Conservation (phyloP, 176 grass and related monocot species). For the Dactylis glomerata region DNA sequence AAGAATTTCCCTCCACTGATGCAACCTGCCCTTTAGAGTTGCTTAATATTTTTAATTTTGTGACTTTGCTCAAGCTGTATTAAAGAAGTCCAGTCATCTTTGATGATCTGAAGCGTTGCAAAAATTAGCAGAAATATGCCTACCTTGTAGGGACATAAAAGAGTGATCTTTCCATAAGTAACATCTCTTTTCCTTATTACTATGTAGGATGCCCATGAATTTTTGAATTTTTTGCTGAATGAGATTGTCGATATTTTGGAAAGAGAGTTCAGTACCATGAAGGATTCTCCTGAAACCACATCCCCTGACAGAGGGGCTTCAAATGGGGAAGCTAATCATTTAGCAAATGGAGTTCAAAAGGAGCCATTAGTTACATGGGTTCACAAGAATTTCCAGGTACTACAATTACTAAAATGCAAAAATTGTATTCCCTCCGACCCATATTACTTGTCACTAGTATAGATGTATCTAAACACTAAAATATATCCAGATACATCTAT, state of each 20-base stretch:
- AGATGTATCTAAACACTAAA: too few relatives aligned
- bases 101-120: not conserved
- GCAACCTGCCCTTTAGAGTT: not conserved
- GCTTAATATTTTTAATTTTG: not conserved
- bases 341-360: slow-evolving; percentile 42
- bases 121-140: not conserved
- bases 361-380: slow-evolving; percentile 78
- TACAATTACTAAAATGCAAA: not conserved
- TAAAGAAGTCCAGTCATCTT: not conserved
- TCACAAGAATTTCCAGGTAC: slow-evolving; percentile 87
- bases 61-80: not conserved
- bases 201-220: slow-evolving; percentile 95
- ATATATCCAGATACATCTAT: too few relatives aligned
- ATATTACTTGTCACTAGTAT: too few relatives aligned
- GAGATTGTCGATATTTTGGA: slow-evolving; percentile 94
- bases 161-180: slow-evolving; percentile 14
- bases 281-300: slow-evolving; percentile 47
- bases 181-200: slow-evolving; percentile 13
- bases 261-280: slow-evolving; percentile 51
- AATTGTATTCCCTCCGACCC: too few relatives aligned
- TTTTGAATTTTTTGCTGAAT: slow-evolving; percentile 90
- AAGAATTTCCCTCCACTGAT: slow-evolving; percentile 10
- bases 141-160: slow-evolving; percentile 10
- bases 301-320: slow-evolving; percentile 35
- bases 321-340: slow-evolving; percentile 42